Conservation (phyloP, 441 rosid genomes). For the Raphanus hybrid region DNA sequence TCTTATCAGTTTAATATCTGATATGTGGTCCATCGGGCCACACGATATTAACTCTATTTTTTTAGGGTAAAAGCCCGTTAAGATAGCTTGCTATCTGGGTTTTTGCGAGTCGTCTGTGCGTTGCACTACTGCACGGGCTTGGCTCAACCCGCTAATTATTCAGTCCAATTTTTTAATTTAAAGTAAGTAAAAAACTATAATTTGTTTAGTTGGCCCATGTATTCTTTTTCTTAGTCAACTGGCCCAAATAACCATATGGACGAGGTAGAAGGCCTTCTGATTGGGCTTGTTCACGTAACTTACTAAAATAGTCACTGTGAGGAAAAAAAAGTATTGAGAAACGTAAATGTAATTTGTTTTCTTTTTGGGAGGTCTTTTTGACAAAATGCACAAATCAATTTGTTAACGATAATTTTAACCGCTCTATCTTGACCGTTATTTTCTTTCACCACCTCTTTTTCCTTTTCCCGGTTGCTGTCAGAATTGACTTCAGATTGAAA, state of each 20-base stretch:
- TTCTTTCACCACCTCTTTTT: not conserved
- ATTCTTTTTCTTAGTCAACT: not conserved
- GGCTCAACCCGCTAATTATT: conserved; percentile 21
- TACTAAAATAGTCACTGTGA: not conserved
- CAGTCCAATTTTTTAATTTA: not conserved
- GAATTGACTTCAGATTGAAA: not conserved
- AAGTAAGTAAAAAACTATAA: not conserved
- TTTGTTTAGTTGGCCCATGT: not conserved
- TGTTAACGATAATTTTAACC: not conserved
- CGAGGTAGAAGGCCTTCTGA: not conserved
- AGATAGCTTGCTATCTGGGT: conserved; percentile 38
- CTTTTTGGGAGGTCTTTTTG: no score
- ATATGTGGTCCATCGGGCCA: conserved; percentile 53
- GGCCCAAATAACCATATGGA: not conserved
- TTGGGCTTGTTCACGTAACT: not conserved
- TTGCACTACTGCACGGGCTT: conserved; percentile 36
- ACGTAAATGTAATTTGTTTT: not conserved
- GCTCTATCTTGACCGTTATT: conserved; percentile 31
- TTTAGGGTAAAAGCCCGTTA: conserved; percentile 7
- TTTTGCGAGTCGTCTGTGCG: conserved; percentile 24
- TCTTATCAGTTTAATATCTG: conserved; percentile 90
- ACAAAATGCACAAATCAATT: not conserved
- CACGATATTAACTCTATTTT: conserved; percentile 52
- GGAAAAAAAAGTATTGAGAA: not conserved
- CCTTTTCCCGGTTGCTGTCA: not conserved